Conservation (phyloP, 257 asterid species). For the Cordia subcordata region DNA sequence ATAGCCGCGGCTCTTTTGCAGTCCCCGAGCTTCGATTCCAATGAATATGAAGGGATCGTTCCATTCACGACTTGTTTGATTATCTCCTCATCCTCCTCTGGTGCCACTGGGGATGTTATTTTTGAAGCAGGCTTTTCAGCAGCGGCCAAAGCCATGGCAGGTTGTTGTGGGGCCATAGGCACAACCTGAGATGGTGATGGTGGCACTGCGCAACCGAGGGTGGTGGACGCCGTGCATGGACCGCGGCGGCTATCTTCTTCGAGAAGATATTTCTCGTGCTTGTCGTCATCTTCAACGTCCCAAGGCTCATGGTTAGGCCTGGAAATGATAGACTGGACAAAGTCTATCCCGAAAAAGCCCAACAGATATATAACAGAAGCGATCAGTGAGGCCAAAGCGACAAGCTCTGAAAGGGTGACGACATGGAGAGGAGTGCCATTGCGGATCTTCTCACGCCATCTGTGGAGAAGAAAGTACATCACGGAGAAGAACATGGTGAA, state of each 20-base stretch:
- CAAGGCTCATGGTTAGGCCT: slow-evolving; percentile 29
- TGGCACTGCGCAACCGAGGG: slow-evolving; percentile 30
- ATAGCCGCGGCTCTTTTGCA: slow-evolving; percentile 42
- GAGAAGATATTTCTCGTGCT: slow-evolving; percentile 12
- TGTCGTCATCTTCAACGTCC: slow-evolving; percentile 34
- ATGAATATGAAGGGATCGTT: slow-evolving; percentile 37
- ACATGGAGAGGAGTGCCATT: slow-evolving; percentile 42
- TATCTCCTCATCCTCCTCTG: slow-evolving; percentile 41
- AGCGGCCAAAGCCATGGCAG: slow-evolving; percentile 5
- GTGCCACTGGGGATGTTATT: slow-evolving; percentile 13
- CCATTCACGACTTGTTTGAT: slow-evolving; percentile 35
- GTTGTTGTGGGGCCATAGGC: slow-evolving; percentile 16
- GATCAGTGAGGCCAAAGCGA: slow-evolving; percentile 29
- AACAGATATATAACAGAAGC: slow-evolving; percentile 38
- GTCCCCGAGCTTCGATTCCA: slow-evolving; percentile 50
- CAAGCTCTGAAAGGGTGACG: slow-evolving; percentile 40
- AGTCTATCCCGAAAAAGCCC: slow-evolving; percentile 46
- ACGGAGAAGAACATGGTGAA: slow-evolving; percentile 42
- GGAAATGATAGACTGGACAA: slow-evolving; percentile 42
- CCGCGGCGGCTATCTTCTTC: slow-evolving; percentile 29
- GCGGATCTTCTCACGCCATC: slow-evolving; percentile 54
- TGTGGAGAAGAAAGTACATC: slow-evolving; percentile 39
- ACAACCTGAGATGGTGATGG: slow-evolving; percentile 13
- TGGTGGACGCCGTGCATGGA: slow-evolving; percentile 8
- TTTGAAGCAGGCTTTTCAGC: slow-evolving; percentile 15